phyloP scores from a whole-genome alignment of 2,329 filamentous ascomycete genomes.

The Monosporascus cannonballus region DNA sequence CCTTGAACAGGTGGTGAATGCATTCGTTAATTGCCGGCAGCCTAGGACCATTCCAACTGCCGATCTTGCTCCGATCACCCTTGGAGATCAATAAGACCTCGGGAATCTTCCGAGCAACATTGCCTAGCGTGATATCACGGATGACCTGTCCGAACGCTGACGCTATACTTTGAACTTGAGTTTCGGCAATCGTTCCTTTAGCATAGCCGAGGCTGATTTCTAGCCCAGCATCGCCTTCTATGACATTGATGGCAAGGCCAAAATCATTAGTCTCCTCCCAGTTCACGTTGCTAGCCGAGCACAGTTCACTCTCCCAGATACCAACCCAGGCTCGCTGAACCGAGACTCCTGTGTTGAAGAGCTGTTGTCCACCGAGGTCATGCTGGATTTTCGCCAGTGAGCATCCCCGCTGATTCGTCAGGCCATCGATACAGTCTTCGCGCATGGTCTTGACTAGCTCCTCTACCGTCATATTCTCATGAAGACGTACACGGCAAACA shows the following conservation, averaged over 20 bases:
- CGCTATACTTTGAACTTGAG: neutral
- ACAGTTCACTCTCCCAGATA: neutral
- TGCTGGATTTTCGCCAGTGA: neutral
- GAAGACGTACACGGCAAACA: neutral
- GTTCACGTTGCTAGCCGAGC: neutral
- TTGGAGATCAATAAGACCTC: neutral
- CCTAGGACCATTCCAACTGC: neutral
- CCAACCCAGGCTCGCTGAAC: neutral
- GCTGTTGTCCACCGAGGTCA: neutral
- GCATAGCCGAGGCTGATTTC: neutral
- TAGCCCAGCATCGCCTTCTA: neutral
- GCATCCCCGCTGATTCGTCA: neutral
- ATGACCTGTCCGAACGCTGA: neutral
- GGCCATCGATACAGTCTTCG: neutral
- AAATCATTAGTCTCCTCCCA: neutral
- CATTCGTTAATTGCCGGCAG: neutral
- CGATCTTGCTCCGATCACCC: neutral
- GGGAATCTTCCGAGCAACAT: neutral
- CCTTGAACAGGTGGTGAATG: neutral
- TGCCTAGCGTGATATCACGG: neutral
- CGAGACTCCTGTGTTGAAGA: neutral
- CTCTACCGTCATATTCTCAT: neutral
- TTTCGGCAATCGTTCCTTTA: neutral
- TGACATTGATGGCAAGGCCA: neutral
- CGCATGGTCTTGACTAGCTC: neutral